Evolutionary conservation across 371 early-diverging fungal species (phyloP).

Genomic region (Circinella umbellata): DNA sequence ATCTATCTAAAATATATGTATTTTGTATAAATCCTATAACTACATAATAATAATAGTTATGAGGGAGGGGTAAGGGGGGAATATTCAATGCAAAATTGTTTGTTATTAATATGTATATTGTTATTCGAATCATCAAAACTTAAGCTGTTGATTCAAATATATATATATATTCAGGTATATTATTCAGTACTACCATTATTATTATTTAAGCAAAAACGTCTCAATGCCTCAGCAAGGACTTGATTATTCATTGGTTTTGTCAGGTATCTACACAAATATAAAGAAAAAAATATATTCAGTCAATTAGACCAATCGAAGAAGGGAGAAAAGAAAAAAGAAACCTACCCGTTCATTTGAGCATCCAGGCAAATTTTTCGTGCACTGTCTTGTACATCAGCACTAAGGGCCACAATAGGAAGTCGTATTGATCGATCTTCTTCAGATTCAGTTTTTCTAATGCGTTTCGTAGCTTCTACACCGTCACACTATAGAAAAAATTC

Average conservation of each 20-base stretch:
- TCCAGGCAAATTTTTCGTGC: conserved; percentile 14
- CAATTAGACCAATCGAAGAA: background rate
- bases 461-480: conserved; percentile 50
- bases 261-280: background rate
- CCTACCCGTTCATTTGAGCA: conserved; percentile 16
- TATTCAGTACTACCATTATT: background rate
- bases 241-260: conserved; percentile 12
- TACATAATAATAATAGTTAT: too few relatives aligned
- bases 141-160: too few relatives aligned
- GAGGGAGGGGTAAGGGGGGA: too few relatives aligned
- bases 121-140: too few relatives aligned
- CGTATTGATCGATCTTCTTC: background rate
- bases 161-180: too few relatives aligned
- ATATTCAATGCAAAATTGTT: too few relatives aligned
- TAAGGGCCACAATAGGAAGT: conserved; percentile 25
- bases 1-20: too few relatives aligned
- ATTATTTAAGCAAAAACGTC: background rate
- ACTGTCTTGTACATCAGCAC: conserved; percentile 21
- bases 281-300: background rate
- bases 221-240: conserved; percentile 3
- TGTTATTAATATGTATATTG: too few relatives aligned
- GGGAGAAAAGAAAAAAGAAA: background rate
- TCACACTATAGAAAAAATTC: conserved; percentile 30
- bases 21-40: too few relatives aligned
- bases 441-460: conserved; percentile 37